Conservation (phyloP, 192 early-diverging fungal species). For the Linnemannia elongata region DNA sequence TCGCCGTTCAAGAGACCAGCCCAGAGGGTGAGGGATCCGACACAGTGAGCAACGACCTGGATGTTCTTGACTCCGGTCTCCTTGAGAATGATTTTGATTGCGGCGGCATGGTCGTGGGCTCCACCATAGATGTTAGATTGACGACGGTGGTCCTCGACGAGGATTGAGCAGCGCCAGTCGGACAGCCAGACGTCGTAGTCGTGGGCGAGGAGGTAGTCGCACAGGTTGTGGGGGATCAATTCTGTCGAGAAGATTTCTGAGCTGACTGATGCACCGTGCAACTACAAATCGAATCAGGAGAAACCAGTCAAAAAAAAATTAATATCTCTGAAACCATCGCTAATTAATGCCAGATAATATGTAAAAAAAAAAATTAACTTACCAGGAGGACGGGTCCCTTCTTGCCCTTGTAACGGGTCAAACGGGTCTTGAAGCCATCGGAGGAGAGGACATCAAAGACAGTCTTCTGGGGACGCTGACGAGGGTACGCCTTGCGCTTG, state of each 20-base stretch:
- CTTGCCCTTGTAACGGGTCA: slow-evolving; percentile 55
- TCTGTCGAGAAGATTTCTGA: slow-evolving; percentile 58
- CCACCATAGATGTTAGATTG: slow-evolving; percentile 48
- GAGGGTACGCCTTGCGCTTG: slow-evolving; percentile 34
- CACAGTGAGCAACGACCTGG: slow-evolving; percentile 59
- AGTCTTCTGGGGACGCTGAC: slow-evolving; percentile 29
- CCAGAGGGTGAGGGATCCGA: slow-evolving; percentile 56
- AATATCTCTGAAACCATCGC: not conserved
- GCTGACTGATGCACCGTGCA: slow-evolving; percentile 58
- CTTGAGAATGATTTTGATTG: slow-evolving; percentile 47
- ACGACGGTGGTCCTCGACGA: slow-evolving; percentile 27
- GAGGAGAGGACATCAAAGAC: slow-evolving; percentile 40
- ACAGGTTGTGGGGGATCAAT: slow-evolving; percentile 54
- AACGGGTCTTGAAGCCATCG: slow-evolving; percentile 47
- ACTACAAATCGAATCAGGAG: slow-evolving; percentile 16
- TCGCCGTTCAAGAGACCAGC: slow-evolving; percentile 59
- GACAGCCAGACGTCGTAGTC: slow-evolving; percentile 63
- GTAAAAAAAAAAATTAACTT: slow-evolving; percentile 10
- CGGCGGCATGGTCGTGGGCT: slow-evolving; percentile 49
- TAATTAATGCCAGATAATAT: not conserved
- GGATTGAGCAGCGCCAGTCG: slow-evolving; percentile 55
- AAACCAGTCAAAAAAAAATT: not conserved
- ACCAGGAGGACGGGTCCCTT: slow-evolving; percentile 63
- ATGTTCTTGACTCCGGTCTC: slow-evolving; percentile 56
- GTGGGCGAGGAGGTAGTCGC: slow-evolving; percentile 57